Base-by-base conservation (phyloP, 495 filamentous ascomycete genomes). In the Parathielavia hyrcaniae region DNA sequence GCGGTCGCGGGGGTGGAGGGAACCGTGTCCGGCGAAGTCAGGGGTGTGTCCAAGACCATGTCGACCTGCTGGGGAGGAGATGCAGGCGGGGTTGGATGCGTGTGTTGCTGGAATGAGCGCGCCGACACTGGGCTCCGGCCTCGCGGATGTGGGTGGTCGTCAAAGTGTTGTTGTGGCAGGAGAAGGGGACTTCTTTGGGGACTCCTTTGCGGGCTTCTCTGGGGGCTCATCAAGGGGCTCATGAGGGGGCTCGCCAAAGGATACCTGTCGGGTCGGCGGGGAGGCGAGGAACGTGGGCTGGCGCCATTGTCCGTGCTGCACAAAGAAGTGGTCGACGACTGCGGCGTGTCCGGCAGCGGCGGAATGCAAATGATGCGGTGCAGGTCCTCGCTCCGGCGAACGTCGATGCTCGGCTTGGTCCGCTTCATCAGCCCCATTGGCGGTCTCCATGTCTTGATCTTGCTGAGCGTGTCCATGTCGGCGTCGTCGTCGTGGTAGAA, bases 291-390 rank as follows among this genome's bases (percentile, higher is more conserved):
- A 19, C 65, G 50, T 8, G 67, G 66, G 22, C 61, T 65, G 10
- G 53, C 53, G 39, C 55, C 63, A 55, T 67, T 58, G 53, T 79
- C 72, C 53, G 60, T 74, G 47, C 69, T 77, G 68, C 67, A 72
- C 62, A 78, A 74, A 66, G 77, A 81, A 54, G 72, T 75, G 20
- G 67, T 67, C 19, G 75, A 80, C 19, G 77, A 76, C 56, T 72
- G 68, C 19, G 75, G 73, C 17, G 73, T 77, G 41, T 75, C 72
- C 44, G 75, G 74, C 14, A 77, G 56, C 13, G 75, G 71, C 41
- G 76, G 76, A 51, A 77, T 58, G 41, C 67, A 56, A 20, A 67
- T 58, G 30, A 73, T 71, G 30, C 67, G 65, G 60, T 76, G 72
- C 47, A 76, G 66, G 50, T 71, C 73, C 53, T 74, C 73, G 59